phyloP scores from a whole-genome alignment of 495 filamentous ascomycete genomes.

The Aspergillus sclerotioniger region DNA sequence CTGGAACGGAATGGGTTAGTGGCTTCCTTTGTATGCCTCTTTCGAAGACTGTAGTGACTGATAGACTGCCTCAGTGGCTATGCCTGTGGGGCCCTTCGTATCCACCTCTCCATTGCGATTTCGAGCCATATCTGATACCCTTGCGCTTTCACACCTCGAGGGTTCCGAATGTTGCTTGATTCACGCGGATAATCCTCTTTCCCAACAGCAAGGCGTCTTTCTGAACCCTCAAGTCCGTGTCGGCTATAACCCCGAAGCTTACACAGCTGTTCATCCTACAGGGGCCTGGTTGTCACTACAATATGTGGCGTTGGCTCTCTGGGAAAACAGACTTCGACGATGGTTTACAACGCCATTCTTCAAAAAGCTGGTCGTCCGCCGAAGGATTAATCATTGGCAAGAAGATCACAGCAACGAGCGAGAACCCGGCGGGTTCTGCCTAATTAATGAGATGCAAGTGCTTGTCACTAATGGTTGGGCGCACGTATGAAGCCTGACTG shows the following conservation, averaged over 20 bases:
- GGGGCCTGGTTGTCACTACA: conserved; percentile 38
- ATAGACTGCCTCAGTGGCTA: conserved; percentile 41
- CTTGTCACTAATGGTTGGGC: conserved; percentile 72
- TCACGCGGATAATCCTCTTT: conserved; percentile 67
- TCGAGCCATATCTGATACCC: conserved; percentile 66
- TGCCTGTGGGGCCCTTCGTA: conserved; percentile 60
- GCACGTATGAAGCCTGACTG: too few species aligned
- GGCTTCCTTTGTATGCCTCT: not conserved
- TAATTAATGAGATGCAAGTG: conserved; percentile 86
- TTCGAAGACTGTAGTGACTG: not conserved
- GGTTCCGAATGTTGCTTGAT: conserved; percentile 83
- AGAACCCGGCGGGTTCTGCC: conserved; percentile 62
- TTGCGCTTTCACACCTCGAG: conserved; percentile 69
- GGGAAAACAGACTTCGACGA: conserved; percentile 58
- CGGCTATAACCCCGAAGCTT: conserved; percentile 60
- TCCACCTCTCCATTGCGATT: conserved; percentile 52
- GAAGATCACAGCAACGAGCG: conserved; percentile 27
- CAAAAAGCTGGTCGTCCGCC: conserved; percentile 6
- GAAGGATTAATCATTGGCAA: not conserved
- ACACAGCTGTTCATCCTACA: conserved; percentile 49
- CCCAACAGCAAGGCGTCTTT: conserved; percentile 59
- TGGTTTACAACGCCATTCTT: conserved; percentile 32
- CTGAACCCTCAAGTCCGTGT: conserved; percentile 79
- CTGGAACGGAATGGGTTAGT: conserved; percentile 74
- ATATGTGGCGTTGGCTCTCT: conserved; percentile 44